Evolutionary conservation across 441 rosid species (phyloP), one percentile per base, ranked within the genome.

Genomic region (Sinapis alba): DNA sequence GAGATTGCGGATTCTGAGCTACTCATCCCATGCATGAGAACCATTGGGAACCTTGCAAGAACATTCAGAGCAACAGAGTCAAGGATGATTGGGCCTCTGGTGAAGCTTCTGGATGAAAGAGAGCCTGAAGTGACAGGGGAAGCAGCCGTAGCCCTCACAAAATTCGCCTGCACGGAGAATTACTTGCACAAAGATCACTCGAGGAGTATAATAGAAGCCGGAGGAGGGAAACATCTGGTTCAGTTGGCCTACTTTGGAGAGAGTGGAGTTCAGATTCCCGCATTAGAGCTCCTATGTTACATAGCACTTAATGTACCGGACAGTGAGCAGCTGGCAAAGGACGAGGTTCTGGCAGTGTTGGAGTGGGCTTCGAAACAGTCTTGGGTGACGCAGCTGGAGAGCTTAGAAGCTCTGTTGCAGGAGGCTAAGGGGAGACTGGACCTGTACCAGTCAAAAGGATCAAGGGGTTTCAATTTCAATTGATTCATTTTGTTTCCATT

Each of bases 11-110:
- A 91, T 73, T 83, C 95, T 0, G 87, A 82, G 27, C 89, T 95
- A 21, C 90, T 93, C 6, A 80, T 91, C 30, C 98, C 99, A 1
- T 95, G 97, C 83, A 78, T 95, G 27, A 91, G 84, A 65, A 81
- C 99, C 7, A 81, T 89, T 23, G 99, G 99, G 80, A 95, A 89
- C 78, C 79, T 93, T 43, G 98, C 99, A 1, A 87, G 93, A 81
- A 95, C 99, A 7, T 95, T 95, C 74, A 84, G 89, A 36, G 96
- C 99, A 63, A 95, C 97, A 0, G 99, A 95, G 74, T 89, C 99
- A 10, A 84, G 96, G 72, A 90, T 95, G 88, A 93, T 95, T 15
- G 81, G 74, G 21, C 99, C 99, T 13, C 79, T 95, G 79, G 99
- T 95, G 72, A 83, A 84, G 63, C 98, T 93, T 63, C 86, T 95